Conservation (phyloP, 2,329 filamentous ascomycete genomes). For the Trichophyton schoenleinii region DNA sequence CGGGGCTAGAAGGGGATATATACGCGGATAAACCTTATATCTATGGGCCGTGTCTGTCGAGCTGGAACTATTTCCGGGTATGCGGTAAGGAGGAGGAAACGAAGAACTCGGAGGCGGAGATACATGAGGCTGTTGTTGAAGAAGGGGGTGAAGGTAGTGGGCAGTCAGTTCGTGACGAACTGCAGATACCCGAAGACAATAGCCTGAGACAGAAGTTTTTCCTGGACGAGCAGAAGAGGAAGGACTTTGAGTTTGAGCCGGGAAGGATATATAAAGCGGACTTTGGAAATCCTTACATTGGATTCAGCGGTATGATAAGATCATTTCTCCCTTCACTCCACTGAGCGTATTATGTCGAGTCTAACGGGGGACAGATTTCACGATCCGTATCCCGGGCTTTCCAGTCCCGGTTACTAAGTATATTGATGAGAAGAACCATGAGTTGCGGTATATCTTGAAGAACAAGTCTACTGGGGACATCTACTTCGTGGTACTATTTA, state of each 20-base stretch:
- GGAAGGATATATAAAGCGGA: conserved; percentile 51
- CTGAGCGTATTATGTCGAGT: not conserved
- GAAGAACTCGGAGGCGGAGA: conserved; percentile 19
- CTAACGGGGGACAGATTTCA: conserved; percentile 21
- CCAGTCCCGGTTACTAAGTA: conserved; percentile 26
- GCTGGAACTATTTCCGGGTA: conserved; percentile 64
- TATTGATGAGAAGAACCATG: conserved; percentile 58
- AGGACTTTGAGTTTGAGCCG: conserved; percentile 48
- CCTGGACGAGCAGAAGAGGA: conserved; percentile 42
- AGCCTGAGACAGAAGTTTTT: conserved; percentile 50
- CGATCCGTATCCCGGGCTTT: conserved; percentile 28
- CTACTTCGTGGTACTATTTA: conserved; percentile 72
- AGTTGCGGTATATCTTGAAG: conserved; percentile 83
- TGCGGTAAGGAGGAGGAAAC: conserved; percentile 38
- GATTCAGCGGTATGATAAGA: conserved; percentile 54
- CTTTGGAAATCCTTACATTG: conserved; percentile 87
- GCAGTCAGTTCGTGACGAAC: conserved; percentile 31
- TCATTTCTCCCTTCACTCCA: not conserved
- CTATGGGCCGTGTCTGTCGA: conserved; percentile 68
- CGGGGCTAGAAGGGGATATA: conserved; percentile 76
- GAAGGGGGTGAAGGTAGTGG: conserved; percentile 54
- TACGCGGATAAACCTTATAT: conserved; percentile 77
- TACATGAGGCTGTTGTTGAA: conserved; percentile 45
- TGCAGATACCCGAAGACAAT: conserved; percentile 42
- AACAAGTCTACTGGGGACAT: conserved; percentile 60